Conservation (phyloP, 768 basidiomycete genomes). For the Agrocybe pediades region DNA sequence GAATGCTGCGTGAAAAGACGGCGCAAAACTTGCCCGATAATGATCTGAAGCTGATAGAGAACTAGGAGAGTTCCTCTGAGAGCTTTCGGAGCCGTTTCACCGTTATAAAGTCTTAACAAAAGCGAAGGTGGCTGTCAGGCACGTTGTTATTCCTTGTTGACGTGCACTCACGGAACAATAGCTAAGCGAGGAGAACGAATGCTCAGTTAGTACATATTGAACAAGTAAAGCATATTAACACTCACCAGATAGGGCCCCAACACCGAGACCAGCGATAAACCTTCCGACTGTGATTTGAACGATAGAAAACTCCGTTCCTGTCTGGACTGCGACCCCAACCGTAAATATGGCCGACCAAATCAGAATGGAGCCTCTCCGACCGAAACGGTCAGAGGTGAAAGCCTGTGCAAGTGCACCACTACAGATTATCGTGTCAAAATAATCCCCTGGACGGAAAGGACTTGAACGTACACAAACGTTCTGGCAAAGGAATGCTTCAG, state of each 20-base stretch:
- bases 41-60: constrained; percentile 78
- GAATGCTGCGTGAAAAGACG: neutral
- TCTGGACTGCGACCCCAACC: constrained; percentile 67
- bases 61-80: constrained; percentile 72
- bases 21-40: constrained; percentile 51
- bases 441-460: neutral
- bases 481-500: constrained; percentile 24
- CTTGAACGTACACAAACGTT: constrained; percentile 48
- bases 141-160: neutral
- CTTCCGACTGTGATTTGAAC: constrained; percentile 74
- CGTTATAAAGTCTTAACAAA: constrained; percentile 62
- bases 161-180: constrained; percentile 47
- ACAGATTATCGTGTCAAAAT: constrained; percentile 6
- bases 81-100: constrained; percentile 76
- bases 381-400: constrained; percentile 73
- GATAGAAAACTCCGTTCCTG: constrained; percentile 59
- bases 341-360: constrained; percentile 80
- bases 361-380: constrained; percentile 72
- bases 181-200: constrained; percentile 28
- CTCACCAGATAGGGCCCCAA: constrained; percentile 72
- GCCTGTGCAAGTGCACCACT: constrained; percentile 70
- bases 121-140: constrained; percentile 27
- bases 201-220: constrained; percentile 1
- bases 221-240: neutral
- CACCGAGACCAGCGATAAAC: constrained; percentile 76